Conservation (phyloP, 1,284 basidiomycete genomes). For the Fomitopsis schrenkii region DNA sequence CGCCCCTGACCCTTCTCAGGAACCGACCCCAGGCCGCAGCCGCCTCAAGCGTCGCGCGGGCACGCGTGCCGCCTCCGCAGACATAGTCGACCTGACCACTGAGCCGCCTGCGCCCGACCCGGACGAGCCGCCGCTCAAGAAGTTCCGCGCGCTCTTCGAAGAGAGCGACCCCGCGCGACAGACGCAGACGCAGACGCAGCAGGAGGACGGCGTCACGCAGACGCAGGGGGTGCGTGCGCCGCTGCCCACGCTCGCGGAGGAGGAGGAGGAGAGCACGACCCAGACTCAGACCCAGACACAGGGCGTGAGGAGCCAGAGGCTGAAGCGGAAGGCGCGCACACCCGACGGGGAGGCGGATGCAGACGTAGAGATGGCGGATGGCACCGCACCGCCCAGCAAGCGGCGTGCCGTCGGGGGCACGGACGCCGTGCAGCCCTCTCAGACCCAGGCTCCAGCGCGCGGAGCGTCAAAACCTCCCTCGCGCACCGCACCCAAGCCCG, state of each 20-base stretch:
- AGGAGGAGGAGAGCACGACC: slow-evolving; percentile 16
- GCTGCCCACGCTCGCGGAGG: slow-evolving; percentile 11
- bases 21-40: slow-evolving; percentile 20
- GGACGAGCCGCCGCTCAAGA: slow-evolving; percentile 58
- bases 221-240: slow-evolving; percentile 16
- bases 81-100: slow-evolving; percentile 15
- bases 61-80: slow-evolving; percentile 10
- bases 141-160: slow-evolving; percentile 68
- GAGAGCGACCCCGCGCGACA: slow-evolving; percentile 47
- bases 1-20: slow-evolving; percentile 4
- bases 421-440: slow-evolving; percentile 19
- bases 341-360: slow-evolving; percentile 24
- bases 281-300: slow-evolving; percentile 1
- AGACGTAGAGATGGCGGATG: slow-evolving; percentile 38
- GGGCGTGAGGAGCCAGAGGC: slow-evolving; percentile 16
- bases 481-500: no score
- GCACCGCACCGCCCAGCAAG: slow-evolving; percentile 28
- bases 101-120: slow-evolving; percentile 25
- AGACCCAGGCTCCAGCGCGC: no score
- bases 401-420: slow-evolving; percentile 36
- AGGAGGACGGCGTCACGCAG: slow-evolving; percentile 33
- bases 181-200: slow-evolving; percentile 3
- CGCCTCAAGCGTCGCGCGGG: slow-evolving; percentile 38
- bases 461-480: no score
- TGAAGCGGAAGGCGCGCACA: slow-evolving; percentile 29